phyloP scores from a whole-genome alignment of 139 green algal genomes.

The Tetradesmus lagerheimii region DNA sequence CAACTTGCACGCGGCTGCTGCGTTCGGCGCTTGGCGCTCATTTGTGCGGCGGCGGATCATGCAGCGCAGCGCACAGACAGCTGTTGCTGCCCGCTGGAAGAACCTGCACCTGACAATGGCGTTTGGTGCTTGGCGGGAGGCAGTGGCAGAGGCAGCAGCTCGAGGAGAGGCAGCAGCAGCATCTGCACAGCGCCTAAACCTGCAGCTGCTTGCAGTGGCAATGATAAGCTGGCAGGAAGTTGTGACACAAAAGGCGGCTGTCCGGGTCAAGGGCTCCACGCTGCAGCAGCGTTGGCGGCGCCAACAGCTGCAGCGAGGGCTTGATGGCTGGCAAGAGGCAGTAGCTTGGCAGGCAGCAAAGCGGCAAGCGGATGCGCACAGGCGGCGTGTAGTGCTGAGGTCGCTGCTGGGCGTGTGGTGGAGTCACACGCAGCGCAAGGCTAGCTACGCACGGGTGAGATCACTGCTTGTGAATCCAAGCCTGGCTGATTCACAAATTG shows the following conservation, averaged over 20 bases:
- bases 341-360: slow-evolving; percentile 9
- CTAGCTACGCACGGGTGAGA: not conserved
- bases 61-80: not conserved
- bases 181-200: not conserved
- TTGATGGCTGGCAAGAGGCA: not conserved
- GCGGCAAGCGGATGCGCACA: slow-evolving; percentile 15
- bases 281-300: not conserved
- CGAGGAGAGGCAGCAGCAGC: slow-evolving; percentile 4
- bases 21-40: slow-evolving; percentile 22
- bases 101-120: slow-evolving; percentile 31
- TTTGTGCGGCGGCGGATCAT: not conserved
- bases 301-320: not conserved
- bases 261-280: not conserved
- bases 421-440: not conserved
- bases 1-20: slow-evolving; percentile 38
- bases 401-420: slow-evolving; percentile 6
- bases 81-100: slow-evolving; percentile 7
- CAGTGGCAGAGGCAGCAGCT: not conserved
- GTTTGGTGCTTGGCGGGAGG: slow-evolving; percentile 22
- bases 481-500: not conserved
- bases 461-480: not conserved
- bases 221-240: not conserved
- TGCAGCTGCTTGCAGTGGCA: not conserved
- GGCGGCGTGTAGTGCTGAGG: not conserved
- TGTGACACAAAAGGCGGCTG: not conserved